Evolutionary conservation across 2,329 filamentous ascomycete species (phyloP).

Genomic region (Paraphaeosphaeria sporulosa): DNA sequence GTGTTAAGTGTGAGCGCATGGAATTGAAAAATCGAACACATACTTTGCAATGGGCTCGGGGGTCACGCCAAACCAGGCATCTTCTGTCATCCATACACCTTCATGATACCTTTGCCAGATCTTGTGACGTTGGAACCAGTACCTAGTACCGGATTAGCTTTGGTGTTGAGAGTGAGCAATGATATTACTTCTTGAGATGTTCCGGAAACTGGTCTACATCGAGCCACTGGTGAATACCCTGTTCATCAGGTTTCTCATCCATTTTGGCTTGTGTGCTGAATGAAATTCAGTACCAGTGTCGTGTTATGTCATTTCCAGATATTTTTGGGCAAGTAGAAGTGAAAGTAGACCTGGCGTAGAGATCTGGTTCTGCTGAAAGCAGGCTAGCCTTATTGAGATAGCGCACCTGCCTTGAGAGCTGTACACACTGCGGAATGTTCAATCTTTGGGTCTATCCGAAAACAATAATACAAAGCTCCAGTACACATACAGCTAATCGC

Average conservation of each 20-base stretch:
- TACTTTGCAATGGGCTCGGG: slow-evolving; percentile 90
- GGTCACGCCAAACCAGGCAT: slow-evolving; percentile 97
- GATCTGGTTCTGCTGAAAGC: not conserved
- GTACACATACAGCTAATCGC: not conserved
- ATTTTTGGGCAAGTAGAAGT: not conserved
- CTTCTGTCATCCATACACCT: slow-evolving; percentile 88
- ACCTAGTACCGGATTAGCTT: slow-evolving; percentile 61
- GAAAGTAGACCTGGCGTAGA: not conserved
- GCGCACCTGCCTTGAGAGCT: slow-evolving; percentile 13
- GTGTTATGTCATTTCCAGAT: not conserved
- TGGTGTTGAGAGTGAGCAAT: not conserved
- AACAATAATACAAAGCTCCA: not conserved
- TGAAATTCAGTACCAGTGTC: not conserved
- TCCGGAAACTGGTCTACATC: slow-evolving; percentile 74
- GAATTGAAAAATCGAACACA: slow-evolving; percentile 45
- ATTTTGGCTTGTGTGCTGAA: slow-evolving; percentile 12
- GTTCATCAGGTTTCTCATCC: slow-evolving; percentile 33
- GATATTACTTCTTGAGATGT: slow-evolving; percentile 80
- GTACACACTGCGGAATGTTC: slow-evolving; percentile 2
- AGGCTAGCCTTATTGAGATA: not conserved
- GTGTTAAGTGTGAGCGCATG: not conserved
- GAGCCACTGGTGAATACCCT: slow-evolving; percentile 73
- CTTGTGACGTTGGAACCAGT: slow-evolving; percentile 87
- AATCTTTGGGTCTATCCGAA: not conserved
- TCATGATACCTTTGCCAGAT: slow-evolving; percentile 90